A percentile compares a stretch with the other conserved stretches of the same genome.
phyloP scores from a whole-genome alignment of 257 asterid species.

The Solanum tarapatanum region DNA sequence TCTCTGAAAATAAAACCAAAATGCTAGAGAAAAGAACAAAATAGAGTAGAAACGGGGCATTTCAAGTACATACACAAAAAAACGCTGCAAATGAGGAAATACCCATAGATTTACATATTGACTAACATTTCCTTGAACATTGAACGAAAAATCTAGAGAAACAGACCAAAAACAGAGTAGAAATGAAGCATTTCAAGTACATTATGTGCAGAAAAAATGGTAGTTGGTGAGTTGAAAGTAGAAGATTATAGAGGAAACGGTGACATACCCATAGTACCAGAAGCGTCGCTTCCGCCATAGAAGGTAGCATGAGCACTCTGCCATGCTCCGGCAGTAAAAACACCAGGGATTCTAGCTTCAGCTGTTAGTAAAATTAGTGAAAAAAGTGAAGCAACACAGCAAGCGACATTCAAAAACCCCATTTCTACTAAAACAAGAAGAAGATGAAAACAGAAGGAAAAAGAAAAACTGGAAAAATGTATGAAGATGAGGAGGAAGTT shows the following conservation, averaged over 20 bases:
- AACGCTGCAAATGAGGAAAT: background rate
- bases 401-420: conserved; percentile 24
- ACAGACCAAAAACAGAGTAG: background rate
- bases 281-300: conserved; percentile 85
- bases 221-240: background rate
- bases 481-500: conserved; percentile 4
- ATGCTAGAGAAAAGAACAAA: background rate
- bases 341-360: conserved; percentile 58
- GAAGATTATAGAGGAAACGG: background rate
- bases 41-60: background rate
- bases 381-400: conserved; percentile 21
- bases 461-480: background rate
- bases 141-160: background rate
- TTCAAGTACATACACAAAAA: background rate
- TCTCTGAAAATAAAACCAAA: background rate
- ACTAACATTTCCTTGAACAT: background rate
- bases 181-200: background rate
- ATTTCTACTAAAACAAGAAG: conserved; percentile 12
- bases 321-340: conserved; percentile 55
- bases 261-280: conserved; percentile 79
- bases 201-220: background rate
- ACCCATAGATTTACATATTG: conserved; percentile 38
- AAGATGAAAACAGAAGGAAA: background rate
- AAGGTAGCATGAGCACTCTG: conserved; percentile 76
- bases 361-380: conserved; percentile 4